A percentile compares a stretch with the other conserved stretches of the same genome.
Evolutionary conservation across 169 alveolate genomes (phyloP).

Genomic region (Neospora caninum): DNA sequence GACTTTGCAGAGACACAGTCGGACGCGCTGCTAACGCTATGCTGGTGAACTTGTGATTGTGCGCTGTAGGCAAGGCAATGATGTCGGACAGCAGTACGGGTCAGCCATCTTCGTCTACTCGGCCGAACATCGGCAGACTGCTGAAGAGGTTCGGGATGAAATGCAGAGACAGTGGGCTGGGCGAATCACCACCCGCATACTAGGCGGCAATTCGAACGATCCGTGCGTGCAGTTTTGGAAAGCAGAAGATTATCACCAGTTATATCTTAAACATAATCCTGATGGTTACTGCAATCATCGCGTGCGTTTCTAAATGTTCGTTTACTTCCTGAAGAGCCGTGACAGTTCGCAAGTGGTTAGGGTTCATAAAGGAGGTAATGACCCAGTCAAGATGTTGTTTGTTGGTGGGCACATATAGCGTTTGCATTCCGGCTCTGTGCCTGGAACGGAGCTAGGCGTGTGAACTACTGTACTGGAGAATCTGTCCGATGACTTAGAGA

Average conservation of each 20-base stretch:
- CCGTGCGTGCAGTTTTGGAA: slow-evolving; percentile 42
- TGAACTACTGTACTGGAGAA: too few species aligned
- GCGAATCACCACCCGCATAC: not conserved
- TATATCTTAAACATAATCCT: slow-evolving; percentile 63
- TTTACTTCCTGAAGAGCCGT: not conserved
- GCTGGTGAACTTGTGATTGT: not conserved
- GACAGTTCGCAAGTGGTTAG: too few species aligned
- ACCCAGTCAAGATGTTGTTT: too few species aligned
- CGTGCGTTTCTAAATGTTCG: not conserved
- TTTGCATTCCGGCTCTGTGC: too few species aligned
- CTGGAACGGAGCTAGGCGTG: too few species aligned
- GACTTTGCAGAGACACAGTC: not conserved
- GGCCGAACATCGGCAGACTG: slow-evolving; percentile 51
- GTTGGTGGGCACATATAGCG: too few species aligned
- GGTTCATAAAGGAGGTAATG: too few species aligned
- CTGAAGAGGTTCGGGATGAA: slow-evolving; percentile 31
- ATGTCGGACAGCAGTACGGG: slow-evolving; percentile 81
- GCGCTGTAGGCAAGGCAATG: slow-evolving; percentile 75
- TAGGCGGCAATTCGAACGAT: not conserved
- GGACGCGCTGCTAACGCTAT: not conserved
- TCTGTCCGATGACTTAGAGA: too few species aligned
- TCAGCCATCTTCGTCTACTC: slow-evolving; percentile 74
- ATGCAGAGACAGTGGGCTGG: slow-evolving; percentile 43
- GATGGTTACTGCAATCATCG: slow-evolving; percentile 75
- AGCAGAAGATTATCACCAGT: slow-evolving; percentile 73